A percentile compares a stretch with the other conserved stretches of the same genome.
phyloP scores from a whole-genome alignment of 2,329 filamentous ascomycete species.

The Myriosclerotinia curreyana region DNA sequence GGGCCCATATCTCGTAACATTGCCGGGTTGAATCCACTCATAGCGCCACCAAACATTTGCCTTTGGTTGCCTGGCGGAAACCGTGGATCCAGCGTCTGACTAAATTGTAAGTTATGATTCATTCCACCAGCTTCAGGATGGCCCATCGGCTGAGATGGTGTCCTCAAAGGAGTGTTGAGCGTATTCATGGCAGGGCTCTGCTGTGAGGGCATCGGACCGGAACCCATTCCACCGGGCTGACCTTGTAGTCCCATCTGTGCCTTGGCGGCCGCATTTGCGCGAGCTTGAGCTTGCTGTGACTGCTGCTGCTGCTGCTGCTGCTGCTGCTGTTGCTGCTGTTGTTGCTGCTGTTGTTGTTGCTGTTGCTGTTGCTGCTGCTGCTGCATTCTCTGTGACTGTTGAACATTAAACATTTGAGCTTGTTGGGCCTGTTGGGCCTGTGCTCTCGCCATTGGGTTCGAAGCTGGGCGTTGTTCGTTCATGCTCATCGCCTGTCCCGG shows the following conservation, averaged over 20 bases:
- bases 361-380: conserved; percentile 33
- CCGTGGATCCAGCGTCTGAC: conserved; percentile 50
- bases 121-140: conserved; percentile 40
- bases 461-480: conserved; percentile 32
- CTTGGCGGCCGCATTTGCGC: conserved; percentile 39
- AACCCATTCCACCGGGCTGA: conserved; percentile 52
- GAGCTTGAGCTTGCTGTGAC: conserved; percentile 29
- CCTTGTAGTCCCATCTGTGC: conserved; percentile 50
- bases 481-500: conserved; percentile 34
- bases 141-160: conserved; percentile 35
- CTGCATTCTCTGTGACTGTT: conserved; percentile 36
- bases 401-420: conserved; percentile 35
- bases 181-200: conserved; percentile 60
- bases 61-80: conserved; percentile 54
- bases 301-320: conserved; percentile 31
- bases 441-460: conserved; percentile 33
- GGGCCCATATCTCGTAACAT: conserved; percentile 45
- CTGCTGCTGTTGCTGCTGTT: conserved; percentile 31
- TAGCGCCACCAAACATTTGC: conserved; percentile 37
- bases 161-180: conserved; percentile 52
- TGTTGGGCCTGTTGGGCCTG: conserved; percentile 40
- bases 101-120: conserved; percentile 49
- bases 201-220: conserved; percentile 48
- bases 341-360: conserved; percentile 28
- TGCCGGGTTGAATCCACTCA: conserved; percentile 43